A percentile compares a stretch with the other conserved stretches of the same genome.
These are phyloP conservation scores for Melastoma malabathricum DNA, from an alignment of 345 rosid genomes.

Conservation along the genomic window DNA sequence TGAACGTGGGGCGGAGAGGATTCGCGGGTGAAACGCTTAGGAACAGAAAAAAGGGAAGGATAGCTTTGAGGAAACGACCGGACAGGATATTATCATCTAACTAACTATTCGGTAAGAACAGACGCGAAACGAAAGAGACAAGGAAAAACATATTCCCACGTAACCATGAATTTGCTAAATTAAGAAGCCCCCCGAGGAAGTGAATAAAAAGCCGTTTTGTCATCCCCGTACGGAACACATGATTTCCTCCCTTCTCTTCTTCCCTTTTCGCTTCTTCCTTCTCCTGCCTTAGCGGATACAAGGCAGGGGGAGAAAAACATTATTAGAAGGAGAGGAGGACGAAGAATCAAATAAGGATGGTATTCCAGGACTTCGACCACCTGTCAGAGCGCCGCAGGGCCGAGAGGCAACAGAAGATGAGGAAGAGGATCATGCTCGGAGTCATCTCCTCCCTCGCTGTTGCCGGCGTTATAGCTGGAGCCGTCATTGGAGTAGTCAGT, in stretches of 20 bases:
- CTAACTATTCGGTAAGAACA: conserved; percentile 14
- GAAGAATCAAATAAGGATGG: conserved; percentile 22
- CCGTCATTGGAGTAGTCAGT: conserved; percentile 21
- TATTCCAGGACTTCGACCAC: conserved; percentile 73
- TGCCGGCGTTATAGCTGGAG: conserved; percentile 25
- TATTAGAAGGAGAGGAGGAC: not conserved
- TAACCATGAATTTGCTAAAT: not conserved
- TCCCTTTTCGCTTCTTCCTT: not conserved
- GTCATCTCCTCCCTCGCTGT: conserved; percentile 21
- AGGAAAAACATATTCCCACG: too few relatives aligned
- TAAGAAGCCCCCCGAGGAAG: not conserved
- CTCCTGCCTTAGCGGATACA: conserved; percentile 10
- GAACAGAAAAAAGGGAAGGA: not conserved
- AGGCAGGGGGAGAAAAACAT: conserved; percentile 6
- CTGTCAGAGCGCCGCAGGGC: conserved; percentile 52
- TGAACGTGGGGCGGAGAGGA: not conserved
- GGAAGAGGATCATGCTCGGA: conserved; percentile 29
- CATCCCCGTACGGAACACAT: conserved; percentile 6
- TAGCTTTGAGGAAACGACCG: conserved; percentile 1
- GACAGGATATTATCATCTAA: conserved; percentile 8
- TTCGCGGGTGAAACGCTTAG: conserved; percentile 24
- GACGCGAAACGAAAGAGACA: too few relatives aligned
- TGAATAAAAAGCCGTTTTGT: conserved; percentile 26
- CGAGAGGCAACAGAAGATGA: conserved; percentile 39
- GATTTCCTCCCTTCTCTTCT: not conserved